A percentile compares a stretch with the other conserved stretches of the same genome.
phyloP scores from a whole-genome alignment of 352 stramenopile genomes.

The Phytopythium helicoides region DNA sequence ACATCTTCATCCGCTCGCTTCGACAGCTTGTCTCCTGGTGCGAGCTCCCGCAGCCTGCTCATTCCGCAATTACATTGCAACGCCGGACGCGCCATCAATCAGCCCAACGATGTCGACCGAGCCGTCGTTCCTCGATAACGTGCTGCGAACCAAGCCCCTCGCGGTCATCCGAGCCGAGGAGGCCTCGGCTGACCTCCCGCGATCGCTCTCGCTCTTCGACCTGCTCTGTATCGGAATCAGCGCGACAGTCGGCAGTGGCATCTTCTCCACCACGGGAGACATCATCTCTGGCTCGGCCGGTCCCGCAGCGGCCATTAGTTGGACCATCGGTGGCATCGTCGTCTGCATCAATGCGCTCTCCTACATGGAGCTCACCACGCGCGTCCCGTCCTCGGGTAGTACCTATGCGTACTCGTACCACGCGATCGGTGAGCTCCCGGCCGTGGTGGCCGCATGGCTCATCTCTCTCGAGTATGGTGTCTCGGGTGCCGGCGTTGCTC shows the following conservation, averaged over 20 bases:
- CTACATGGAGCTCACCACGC: slow-evolving; percentile 90
- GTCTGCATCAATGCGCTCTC: slow-evolving; percentile 81
- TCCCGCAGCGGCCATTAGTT: slow-evolving; percentile 81
- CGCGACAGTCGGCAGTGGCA: slow-evolving; percentile 87
- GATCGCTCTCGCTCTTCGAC: slow-evolving; percentile 84
- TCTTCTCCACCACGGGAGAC: slow-evolving; percentile 85
- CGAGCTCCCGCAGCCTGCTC: no score
- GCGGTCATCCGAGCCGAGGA: slow-evolving; percentile 79
- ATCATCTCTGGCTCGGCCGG: slow-evolving; percentile 81
- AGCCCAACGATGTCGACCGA: slow-evolving; percentile 29
- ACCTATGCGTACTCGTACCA: slow-evolving; percentile 95
- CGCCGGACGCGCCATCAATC: slow-evolving; percentile 25
- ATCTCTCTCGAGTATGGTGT: slow-evolving; percentile 94
- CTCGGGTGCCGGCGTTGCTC: slow-evolving; percentile 87
- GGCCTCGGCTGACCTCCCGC: slow-evolving; percentile 55
- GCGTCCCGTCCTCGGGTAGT: slow-evolving; percentile 87
- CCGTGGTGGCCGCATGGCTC: slow-evolving; percentile 85
- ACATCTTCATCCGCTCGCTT: no score
- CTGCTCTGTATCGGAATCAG: slow-evolving; percentile 91
- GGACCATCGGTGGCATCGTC: slow-evolving; percentile 76
- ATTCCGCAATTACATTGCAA: no score
- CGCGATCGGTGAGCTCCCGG: slow-evolving; percentile 90
- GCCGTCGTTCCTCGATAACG: no score
- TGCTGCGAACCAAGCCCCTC: slow-evolving; percentile 76
- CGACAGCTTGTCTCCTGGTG: no score